Conservation (phyloP, 1,284 basidiomycete genomes). For the Malassezia slooffiae region DNA sequence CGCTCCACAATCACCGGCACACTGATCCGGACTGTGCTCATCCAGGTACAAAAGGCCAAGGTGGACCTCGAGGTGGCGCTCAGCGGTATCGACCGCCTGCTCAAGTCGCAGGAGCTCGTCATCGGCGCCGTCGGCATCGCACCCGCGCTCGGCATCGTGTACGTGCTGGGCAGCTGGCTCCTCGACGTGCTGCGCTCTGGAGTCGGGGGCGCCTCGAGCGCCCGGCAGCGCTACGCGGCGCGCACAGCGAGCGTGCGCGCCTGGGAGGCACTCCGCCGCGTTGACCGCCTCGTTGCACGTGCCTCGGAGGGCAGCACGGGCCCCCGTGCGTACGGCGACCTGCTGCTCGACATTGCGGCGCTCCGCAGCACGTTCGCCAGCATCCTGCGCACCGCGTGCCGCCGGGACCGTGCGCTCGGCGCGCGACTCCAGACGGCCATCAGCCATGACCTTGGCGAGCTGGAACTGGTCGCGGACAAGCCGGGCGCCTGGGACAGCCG, state of each 20-base stretch:
- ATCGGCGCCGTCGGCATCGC: slow-evolving; percentile 96
- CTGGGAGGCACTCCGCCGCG: slow-evolving; percentile 22
- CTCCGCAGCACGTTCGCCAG: slow-evolving; percentile 52
- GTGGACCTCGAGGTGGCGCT: slow-evolving; percentile 83
- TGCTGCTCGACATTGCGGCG: slow-evolving; percentile 62
- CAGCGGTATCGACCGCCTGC: slow-evolving; percentile 74
- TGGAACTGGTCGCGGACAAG: slow-evolving; percentile 52
- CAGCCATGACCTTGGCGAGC: slow-evolving; percentile 69
- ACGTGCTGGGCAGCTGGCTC: slow-evolving; percentile 50
- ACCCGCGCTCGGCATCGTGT: slow-evolving; percentile 71
- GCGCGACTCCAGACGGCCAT: slow-evolving; percentile 60
- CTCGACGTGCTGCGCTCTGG: slow-evolving; percentile 49
- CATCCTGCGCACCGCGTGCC: slow-evolving; percentile 20
- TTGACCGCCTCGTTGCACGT: slow-evolving; percentile 45
- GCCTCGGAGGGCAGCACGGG: slow-evolving; percentile 5
- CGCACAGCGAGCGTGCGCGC: slow-evolving; percentile 6
- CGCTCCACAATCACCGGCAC: slow-evolving; percentile 70
- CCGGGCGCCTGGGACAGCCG: slow-evolving; percentile 5
- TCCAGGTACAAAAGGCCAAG: slow-evolving; percentile 95
- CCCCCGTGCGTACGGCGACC: slow-evolving; percentile 55
- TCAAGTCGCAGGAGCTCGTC: slow-evolving; percentile 88
- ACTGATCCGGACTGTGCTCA: slow-evolving; percentile 71
- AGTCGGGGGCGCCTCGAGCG: slow-evolving; percentile 11
- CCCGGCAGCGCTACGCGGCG: neutral
- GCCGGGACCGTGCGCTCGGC: slow-evolving; percentile 24